Conservation (phyloP, 148 eudicot species). For the Bassia scoparia region DNA sequence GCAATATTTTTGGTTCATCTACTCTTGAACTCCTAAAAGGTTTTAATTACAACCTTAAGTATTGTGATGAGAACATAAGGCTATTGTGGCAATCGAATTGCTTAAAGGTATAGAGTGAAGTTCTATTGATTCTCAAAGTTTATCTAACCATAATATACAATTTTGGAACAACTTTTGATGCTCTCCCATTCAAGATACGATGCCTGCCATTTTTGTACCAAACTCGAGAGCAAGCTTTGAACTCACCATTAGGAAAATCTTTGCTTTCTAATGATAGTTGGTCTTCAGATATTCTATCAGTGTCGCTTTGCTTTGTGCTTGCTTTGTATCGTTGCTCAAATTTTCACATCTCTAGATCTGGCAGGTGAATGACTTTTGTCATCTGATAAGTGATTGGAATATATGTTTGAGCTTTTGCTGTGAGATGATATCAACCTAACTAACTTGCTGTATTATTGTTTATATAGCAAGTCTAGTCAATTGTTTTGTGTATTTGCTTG, state of each 20-base stretch:
- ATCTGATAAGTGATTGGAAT: neutral
- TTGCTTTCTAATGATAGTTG: neutral
- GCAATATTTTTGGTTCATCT: neutral
- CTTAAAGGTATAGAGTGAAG: neutral
- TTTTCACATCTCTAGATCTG: neutral
- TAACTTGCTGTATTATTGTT: neutral
- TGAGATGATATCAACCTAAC: neutral
- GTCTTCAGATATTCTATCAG: neutral
- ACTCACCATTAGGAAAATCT: neutral
- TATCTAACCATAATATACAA: neutral
- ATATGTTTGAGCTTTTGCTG: neutral
- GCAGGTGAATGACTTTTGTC: neutral
- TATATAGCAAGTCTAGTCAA: neutral
- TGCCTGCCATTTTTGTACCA: neutral
- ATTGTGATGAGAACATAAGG: neutral
- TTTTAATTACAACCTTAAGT: neutral
- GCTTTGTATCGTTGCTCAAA: neutral
- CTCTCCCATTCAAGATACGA: neutral
- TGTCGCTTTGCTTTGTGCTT: neutral
- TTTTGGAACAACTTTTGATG: neutral
- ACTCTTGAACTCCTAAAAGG: neutral
- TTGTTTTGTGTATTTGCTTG: neutral
- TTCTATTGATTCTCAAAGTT: neutral
- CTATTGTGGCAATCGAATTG: neutral
- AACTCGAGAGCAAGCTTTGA: neutral